Conservation (phyloP, 495 filamentous ascomycete species). For the Penicillium subrubescens region DNA sequence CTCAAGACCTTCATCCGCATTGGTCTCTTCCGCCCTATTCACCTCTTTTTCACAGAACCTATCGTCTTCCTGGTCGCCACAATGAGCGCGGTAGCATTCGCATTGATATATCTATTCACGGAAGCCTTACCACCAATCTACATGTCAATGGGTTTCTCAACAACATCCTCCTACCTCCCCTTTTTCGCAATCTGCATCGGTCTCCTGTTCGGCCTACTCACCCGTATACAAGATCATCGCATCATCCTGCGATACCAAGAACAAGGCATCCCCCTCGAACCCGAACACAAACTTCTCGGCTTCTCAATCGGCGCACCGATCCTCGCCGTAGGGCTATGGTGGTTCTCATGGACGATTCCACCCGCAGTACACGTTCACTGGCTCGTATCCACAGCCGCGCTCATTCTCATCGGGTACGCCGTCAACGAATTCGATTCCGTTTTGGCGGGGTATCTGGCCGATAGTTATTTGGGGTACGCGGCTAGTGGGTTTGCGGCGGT, state of each 20-base stretch:
- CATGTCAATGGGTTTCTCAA: constrained; percentile 32
- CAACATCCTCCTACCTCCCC: constrained; percentile 32
- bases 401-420: not conserved
- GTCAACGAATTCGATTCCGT: not conserved
- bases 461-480: not conserved
- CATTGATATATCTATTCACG: constrained; percentile 48
- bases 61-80: constrained; percentile 40
- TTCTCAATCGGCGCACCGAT: not conserved
- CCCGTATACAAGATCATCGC: not conserved
- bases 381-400: not conserved
- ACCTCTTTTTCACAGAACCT: constrained; percentile 46
- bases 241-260: not conserved
- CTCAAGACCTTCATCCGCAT: constrained; percentile 30
- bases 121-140: constrained; percentile 44
- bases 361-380: not conserved
- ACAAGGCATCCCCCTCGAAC: not conserved
- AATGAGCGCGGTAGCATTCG: constrained; percentile 36
- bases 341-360: not conserved
- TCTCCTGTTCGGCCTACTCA: not conserved
- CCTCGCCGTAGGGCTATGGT: not conserved
- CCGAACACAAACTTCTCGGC: not conserved
- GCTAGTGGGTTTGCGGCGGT: not conserved
- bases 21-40: constrained; percentile 37
- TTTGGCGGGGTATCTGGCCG: not conserved
- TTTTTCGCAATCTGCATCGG: constrained; percentile 40